Base-by-base conservation (phyloP, 306 rosid genomes). In the Alnus rubra region DNA sequence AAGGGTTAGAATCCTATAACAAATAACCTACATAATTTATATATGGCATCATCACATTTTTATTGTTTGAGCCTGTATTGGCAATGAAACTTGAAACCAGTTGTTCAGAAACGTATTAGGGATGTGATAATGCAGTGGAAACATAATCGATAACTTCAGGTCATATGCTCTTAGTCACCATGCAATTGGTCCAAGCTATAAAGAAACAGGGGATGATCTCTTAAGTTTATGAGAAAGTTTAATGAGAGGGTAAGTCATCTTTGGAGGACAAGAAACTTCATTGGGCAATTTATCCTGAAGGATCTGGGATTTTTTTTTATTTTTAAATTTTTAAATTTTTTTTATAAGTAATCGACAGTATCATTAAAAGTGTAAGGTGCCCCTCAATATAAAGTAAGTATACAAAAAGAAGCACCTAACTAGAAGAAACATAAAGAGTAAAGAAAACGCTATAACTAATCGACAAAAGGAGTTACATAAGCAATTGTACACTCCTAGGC, bases 1-100 rank as follows among this genome's bases (percentile, higher is more conserved):
- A 60, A 64, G 78, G 64, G 82, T 74, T 67, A 18, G 69, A 48
- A 76, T 65, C 74, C 33, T 53, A n/a, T 48, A 5, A 33, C 16
- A 1, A 76, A 50, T 56, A 12, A 35, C 47, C 23, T 35, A 18
- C 23, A 47, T 55, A 19, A 47, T 30, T 4, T 11, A 35, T 3
- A 49, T 47, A 33, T 33, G 37, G 37, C 37, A 33, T 33, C 37
- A 39, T 39, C 71, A 8, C 42, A 63, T 63, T 63, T 31, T 63
- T 18, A 63, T 18, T 9, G 4, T 18, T 68, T 42, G 28, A 18
- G 51, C 72, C 50, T 68, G 1, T 44, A 7, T 8, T 42, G 7
- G 28, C 31, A 7, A 68, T 58, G 30, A 63, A 72, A 74, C 62
- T 52, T 74, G 47, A 76, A 53, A 33, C 79, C 49, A 35, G 42